Evolutionary conservation across 2,329 filamentous ascomycete species (phyloP).

Genomic region (Aspergillus melleus): DNA sequence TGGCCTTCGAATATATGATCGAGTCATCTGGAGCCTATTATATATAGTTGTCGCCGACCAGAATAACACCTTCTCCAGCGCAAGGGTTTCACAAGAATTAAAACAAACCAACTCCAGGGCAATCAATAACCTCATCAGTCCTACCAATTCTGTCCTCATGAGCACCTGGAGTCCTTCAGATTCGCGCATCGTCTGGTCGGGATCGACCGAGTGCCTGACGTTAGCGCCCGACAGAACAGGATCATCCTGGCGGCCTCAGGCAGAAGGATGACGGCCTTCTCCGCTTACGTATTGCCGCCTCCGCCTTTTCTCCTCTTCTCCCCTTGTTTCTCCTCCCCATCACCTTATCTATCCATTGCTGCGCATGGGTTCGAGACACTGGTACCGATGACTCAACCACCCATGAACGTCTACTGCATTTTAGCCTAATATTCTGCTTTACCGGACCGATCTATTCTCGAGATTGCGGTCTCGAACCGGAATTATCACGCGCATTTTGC

Average conservation of each 20-base stretch:
- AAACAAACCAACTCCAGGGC: not conserved
- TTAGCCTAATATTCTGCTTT: not conserved
- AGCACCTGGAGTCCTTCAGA: not conserved
- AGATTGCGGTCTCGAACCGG: not conserved
- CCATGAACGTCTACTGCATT: not conserved
- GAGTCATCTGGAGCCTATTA: no score
- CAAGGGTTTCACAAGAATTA: no score
- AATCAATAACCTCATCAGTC: not conserved
- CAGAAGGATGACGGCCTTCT: not conserved
- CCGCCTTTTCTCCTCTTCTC: not conserved
- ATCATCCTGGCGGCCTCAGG: no score
- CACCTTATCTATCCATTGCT: not conserved
- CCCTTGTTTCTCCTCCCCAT: not conserved
- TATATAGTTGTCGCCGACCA: no score
- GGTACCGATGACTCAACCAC: not conserved
- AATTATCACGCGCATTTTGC: not conserved
- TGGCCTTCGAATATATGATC: no score
- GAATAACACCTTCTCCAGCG: not conserved
- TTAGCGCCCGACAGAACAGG: conserved; percentile 15
- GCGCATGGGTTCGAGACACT: not conserved
- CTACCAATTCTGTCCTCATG: not conserved
- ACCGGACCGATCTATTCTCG: not conserved
- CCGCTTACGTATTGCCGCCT: conserved; percentile 13
- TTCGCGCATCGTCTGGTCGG: not conserved
- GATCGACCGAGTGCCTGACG: conserved; percentile 16